Conservation (phyloP, 805 yeast species). For the Teunomyces tritomae region DNA sequence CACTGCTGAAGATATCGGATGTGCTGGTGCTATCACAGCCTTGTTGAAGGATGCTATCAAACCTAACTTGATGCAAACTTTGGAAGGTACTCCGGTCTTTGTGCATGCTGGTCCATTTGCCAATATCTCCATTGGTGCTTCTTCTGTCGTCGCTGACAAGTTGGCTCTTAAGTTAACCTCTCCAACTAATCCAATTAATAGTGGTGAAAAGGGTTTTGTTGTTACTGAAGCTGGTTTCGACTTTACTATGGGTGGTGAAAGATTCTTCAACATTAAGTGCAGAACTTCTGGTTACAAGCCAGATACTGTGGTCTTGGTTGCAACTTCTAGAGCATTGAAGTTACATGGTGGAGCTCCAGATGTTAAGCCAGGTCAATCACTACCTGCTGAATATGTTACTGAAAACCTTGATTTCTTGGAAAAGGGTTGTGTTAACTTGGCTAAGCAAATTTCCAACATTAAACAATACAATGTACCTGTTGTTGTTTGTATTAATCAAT, state of each 20-base stretch:
- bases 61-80: conserved; percentile 95
- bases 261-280: conserved; percentile 94
- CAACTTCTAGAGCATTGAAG: conserved; percentile 95
- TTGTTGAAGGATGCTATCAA: conserved; percentile 92
- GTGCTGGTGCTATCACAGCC: conserved; percentile 95
- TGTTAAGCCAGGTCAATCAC: conserved; percentile 87
- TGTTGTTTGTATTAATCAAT: conserved; percentile 89
- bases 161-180: conserved; percentile 85
- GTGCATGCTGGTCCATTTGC: conserved; percentile 99
- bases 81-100: conserved; percentile 96
- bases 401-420: conserved; percentile 79
- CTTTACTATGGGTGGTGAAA: conserved; percentile 98
- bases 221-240: conserved; percentile 98
- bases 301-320: conserved; percentile 89
- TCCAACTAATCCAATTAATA: conserved; percentile 42
- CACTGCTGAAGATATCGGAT: conserved; percentile 92
- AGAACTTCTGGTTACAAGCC: conserved; percentile 87
- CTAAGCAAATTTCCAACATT: conserved; percentile 86
- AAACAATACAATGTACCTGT: conserved; percentile 85
- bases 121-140: conserved; percentile 94
- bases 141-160: conserved; percentile 89
- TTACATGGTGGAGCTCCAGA: conserved; percentile 97
- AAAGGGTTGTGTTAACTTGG: conserved; percentile 82
- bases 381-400: conserved; percentile 75
- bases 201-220: conserved; percentile 69